Conservation (phyloP, 2,329 filamentous ascomycete genomes). For the Phymatotrichopsis omnivora region DNA sequence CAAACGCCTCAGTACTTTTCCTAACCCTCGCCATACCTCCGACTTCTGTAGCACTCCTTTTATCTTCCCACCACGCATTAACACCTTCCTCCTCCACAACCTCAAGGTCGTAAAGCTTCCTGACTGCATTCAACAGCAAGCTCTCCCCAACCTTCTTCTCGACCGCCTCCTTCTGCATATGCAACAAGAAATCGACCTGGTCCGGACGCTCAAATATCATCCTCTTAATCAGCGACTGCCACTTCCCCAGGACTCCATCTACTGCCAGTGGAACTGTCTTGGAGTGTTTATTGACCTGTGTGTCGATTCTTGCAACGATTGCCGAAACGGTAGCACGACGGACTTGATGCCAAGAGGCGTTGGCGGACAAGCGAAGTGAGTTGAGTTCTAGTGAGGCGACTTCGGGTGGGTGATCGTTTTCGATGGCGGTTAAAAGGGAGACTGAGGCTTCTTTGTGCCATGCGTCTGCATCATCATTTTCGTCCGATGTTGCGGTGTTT, state of each 20-base stretch:
- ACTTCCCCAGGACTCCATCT: slow-evolving; percentile 52
- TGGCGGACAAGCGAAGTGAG: slow-evolving; percentile 78
- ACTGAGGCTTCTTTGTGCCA: slow-evolving; percentile 29
- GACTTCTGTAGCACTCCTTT: slow-evolving; percentile 48
- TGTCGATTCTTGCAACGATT: slow-evolving; percentile 69
- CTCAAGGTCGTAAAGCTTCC: slow-evolving; percentile 75
- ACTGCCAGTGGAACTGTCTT: slow-evolving; percentile 53
- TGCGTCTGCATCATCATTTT: slow-evolving; percentile 22
- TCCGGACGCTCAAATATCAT: slow-evolving; percentile 55
- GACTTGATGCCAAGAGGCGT: slow-evolving; percentile 82
- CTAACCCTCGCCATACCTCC: slow-evolving; percentile 61
- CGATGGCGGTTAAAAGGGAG: slow-evolving; percentile 29
- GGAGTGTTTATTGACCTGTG: slow-evolving; percentile 49
- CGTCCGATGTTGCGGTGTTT: slow-evolving; percentile 20
- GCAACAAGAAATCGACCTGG: slow-evolving; percentile 74
- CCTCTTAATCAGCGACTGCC: slow-evolving; percentile 51
- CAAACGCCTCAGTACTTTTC: slow-evolving; percentile 63
- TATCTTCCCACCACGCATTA: slow-evolving; percentile 77
- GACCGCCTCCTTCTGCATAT: slow-evolving; percentile 69
- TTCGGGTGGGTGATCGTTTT: slow-evolving; percentile 29
- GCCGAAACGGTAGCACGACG: slow-evolving; percentile 75
- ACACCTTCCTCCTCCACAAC: slow-evolving; percentile 83
- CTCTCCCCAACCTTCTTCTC: slow-evolving; percentile 53
- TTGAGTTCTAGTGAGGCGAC: slow-evolving; percentile 63
- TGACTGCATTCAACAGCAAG: slow-evolving; percentile 66